Evolutionary conservation across 1,284 basidiomycete genomes (phyloP), one percentile per base, ranked within the genome.

Genomic region (Microbotryum saponariae): DNA sequence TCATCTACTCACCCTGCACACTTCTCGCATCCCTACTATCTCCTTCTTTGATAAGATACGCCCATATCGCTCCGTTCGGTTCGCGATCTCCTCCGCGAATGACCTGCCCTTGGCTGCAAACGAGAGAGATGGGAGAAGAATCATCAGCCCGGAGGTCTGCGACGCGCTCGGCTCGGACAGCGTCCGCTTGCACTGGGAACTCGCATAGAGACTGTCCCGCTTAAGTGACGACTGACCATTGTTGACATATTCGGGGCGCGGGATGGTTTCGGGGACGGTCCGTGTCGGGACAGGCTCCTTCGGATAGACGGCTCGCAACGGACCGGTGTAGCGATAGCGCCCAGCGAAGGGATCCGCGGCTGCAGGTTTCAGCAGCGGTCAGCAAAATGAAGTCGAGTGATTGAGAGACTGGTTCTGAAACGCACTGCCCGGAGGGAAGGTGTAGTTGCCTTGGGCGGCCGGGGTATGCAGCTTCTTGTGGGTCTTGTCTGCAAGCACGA

Each of bases 11-110:
- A 91, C 89, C 74, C 78, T 79, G 75, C 87, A 89, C 4, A 82
- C 86, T 2, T 76, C 82, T 61, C 86, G 81, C 88, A 91, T 89
- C 71, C 85, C 89, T 66, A 85, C 82, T 62, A 86, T 84, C 73
- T 89, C 87, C 65, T 85, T 83, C 12, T 74, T 69, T 57, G 74
- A 81, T 56, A 91, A 78, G 62, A 88, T 79, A 37, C 81, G 81
- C 0, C 68, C 67, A 23, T 57, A 25, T 55, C 48, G 51, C 49
- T 57, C 56, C 16, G 50, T 37, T 45, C 62, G 61, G 58, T 66
- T 66, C 1, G 59, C 49, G 62, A 61, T 54, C 21, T 56, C 50
- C 48, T 70, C 68, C 23, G 59, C 56, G 51, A 59, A 51, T 14
- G 59, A 61, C 2, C 42, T 47, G 27, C 65, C 63, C 14, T 61